Conservation (phyloP, 257 asterid species). For the Nicotiana obtusifolia region DNA sequence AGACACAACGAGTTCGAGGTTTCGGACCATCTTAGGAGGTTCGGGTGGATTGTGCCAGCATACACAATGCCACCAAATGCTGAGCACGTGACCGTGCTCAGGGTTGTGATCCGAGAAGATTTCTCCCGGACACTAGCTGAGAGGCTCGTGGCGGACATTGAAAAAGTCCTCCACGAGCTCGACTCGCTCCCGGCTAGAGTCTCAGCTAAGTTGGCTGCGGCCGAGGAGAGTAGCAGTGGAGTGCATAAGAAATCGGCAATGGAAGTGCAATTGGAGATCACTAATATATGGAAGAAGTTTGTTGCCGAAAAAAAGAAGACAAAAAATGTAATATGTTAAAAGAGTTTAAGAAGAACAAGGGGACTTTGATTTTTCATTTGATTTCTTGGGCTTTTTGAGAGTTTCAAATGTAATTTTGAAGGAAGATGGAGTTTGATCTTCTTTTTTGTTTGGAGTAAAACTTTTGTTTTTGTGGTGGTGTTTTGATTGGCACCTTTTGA, state of each 20-base stretch:
- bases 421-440: not conserved
- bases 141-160: conserved; percentile 13
- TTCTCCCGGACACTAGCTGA: conserved; percentile 22
- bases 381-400: not conserved
- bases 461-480: not conserved
- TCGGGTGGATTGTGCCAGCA: conserved; percentile 27
- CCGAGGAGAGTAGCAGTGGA: not conserved
- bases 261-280: conserved; percentile 21
- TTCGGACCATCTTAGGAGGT: conserved; percentile 15
- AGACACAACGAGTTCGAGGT: conserved; percentile 18
- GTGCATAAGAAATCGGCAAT: conserved; percentile 9
- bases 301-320: conserved; percentile 14
- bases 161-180: conserved; percentile 16
- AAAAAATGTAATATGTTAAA: conserved; percentile 10
- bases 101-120: conserved; percentile 20
- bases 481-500: not conserved
- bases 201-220: not conserved
- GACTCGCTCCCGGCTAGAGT: conserved; percentile 9
- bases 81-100: conserved; percentile 17
- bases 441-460: not conserved
- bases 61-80: conserved; percentile 27
- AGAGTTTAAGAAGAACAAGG: not conserved
- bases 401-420: not conserved
- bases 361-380: not conserved
- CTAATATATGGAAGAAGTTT: conserved; percentile 19